phyloP scores from a whole-genome alignment of 2,329 filamentous ascomycete genomes.

The Alternaria consortialis region DNA sequence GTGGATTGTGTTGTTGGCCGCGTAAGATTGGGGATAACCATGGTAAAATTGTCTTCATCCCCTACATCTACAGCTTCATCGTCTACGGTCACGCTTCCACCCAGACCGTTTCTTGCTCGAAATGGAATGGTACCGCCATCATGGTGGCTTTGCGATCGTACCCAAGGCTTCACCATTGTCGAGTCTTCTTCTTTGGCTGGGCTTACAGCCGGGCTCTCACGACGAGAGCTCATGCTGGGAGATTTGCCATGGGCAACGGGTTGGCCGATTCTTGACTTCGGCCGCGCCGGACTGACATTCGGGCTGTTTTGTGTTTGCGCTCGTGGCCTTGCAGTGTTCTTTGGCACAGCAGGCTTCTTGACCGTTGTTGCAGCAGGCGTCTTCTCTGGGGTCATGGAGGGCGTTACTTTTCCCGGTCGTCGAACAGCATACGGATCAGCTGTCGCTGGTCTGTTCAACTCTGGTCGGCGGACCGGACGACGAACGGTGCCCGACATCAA shows the following conservation, averaged over 20 bases:
- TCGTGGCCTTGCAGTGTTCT: conserved; percentile 42
- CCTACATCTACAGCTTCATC: conserved; percentile 47
- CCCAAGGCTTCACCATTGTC: conserved; percentile 58
- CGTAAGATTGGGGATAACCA: conserved; percentile 57
- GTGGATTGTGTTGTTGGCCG: conserved; percentile 39
- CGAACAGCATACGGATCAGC: conserved; percentile 62
- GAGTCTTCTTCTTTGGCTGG: conserved; percentile 57
- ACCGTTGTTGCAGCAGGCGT: conserved; percentile 52
- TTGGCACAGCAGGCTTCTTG: conserved; percentile 49
- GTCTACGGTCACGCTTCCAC: conserved; percentile 53
- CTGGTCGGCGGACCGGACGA: conserved; percentile 56
- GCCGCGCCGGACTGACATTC: conserved; percentile 46
- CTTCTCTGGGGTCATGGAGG: conserved; percentile 57
- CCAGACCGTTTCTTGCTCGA: conserved; percentile 50
- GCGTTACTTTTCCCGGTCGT: conserved; percentile 54
- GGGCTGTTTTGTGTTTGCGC: conserved; percentile 48
- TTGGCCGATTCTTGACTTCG: conserved; percentile 48
- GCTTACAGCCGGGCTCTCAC: conserved; percentile 45
- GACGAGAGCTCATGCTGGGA: conserved; percentile 38
- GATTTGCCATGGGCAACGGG: conserved; percentile 41
- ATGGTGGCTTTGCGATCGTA: conserved; percentile 46
- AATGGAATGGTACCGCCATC: conserved; percentile 43
- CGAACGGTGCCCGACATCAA: conserved; percentile 69
- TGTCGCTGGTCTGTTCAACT: conserved; percentile 60
- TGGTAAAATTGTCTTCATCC: conserved; percentile 61